Evolutionary conservation across 345 rosid species (phyloP), one percentile per base, ranked within the genome.

Genomic region (Bruguiera gymnorhiza): DNA sequence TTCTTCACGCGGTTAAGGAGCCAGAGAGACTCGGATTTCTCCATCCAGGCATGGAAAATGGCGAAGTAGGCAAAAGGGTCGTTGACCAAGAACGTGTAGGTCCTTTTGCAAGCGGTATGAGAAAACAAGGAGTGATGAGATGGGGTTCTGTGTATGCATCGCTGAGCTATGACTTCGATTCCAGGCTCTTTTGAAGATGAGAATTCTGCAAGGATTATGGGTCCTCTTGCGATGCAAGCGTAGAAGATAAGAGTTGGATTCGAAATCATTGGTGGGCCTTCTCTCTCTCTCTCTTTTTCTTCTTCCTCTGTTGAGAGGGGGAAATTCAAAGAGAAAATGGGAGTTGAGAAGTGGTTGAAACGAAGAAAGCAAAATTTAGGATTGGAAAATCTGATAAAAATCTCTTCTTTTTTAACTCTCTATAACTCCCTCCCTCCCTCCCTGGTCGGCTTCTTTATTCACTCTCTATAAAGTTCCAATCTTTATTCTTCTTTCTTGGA

Each of bases 81-180:
- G 0, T 84, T 80, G 81, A 88, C 83, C 18, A 88, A 73, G 85
- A 85, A 91, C 2, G 87, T 78, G 75, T 88, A 86, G 32, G 87
- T 85, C 71, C 81, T 82, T 21, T 77, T 56, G 34, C 75, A 68
- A 62, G 71, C 78, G 20, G 99, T 88, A 32, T 92, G 97, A 39
- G 89, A 87, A 78, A 92, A 95, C 62, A 73, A 39, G 9, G 92
- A 82, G 84, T 95, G 99, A 73, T 82, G 66, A 0, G 79, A 84
- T 32, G 99, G 99, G 66, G 97, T 71, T 30, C 72, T 79, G 66
- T 83, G 83, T 67, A 92, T 78, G 84, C 97, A 95, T 80, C 75
- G 27, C 24, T 66, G 73, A 18, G 88, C 97, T 51, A 87, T 52
- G 23, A 70, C 66, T 71, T 73, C 85, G 71, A 95, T 84, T 30